Conservation (phyloP, 2,329 filamentous ascomycete species). For the Fusarium multiceps region DNA sequence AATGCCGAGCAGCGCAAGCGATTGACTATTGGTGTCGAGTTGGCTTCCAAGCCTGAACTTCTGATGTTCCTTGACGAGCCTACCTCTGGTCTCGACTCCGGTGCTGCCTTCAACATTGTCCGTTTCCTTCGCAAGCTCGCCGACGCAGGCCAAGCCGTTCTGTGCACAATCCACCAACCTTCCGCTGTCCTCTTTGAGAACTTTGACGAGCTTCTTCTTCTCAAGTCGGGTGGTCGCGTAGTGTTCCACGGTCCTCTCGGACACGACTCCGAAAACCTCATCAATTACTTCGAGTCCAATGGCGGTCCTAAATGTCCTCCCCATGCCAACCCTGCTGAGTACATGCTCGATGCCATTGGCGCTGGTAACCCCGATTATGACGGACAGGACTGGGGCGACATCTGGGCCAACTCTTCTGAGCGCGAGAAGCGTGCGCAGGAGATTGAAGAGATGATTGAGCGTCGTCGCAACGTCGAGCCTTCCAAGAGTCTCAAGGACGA, state of each 20-base stretch:
- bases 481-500: constrained; percentile 59
- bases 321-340: constrained; percentile 65
- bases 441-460: constrained; percentile 62
- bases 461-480: constrained; percentile 55
- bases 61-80: constrained; percentile 74
- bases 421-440: constrained; percentile 59
- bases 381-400: constrained; percentile 71
- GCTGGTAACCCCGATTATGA: constrained; percentile 70
- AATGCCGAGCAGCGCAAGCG: constrained; percentile 70
- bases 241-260: constrained; percentile 68
- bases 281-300: constrained; percentile 64
- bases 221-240: constrained; percentile 64
- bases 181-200: constrained; percentile 66
- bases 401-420: constrained; percentile 67
- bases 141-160: constrained; percentile 67
- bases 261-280: constrained; percentile 58
- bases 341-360: constrained; percentile 68
- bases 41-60: constrained; percentile 68
- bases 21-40: constrained; percentile 66
- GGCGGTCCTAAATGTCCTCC: constrained; percentile 61
- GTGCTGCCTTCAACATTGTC: constrained; percentile 70
- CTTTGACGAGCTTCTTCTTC: constrained; percentile 67
- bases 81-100: constrained; percentile 68
- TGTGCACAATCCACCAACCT: constrained; percentile 71
- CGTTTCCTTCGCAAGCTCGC: constrained; percentile 71